Base-by-base conservation (phyloP, 2,329 filamentous ascomycete species). In the Hypocreales sp. region DNA sequence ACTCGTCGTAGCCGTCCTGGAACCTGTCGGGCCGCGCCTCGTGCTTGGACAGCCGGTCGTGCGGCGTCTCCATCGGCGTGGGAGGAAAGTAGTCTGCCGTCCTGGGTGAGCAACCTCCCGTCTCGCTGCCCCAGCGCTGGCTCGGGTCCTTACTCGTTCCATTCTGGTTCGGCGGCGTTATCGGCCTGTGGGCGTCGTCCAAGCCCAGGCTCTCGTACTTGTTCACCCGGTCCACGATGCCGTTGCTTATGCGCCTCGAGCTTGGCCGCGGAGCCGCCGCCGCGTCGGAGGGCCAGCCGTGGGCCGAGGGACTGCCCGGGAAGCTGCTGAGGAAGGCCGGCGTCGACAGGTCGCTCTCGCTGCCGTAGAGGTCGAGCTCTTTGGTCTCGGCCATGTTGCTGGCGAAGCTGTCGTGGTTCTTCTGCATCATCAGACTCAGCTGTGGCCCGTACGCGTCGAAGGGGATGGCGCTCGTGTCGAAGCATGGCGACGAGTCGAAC, bases 41-140 rank as follows among this genome's bases (percentile, higher is more conserved):
- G 20, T 58, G 52, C 50, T 63, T 62, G 24, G 47, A 40, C 22
- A 54, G 40, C 26, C 55, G 52, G 34, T 63, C 52, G 35, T 64
- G 60, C 23, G 76, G 74, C 13, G 72, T 79, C 28, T 72, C 68
- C 40, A 65, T 67, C 28, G 78, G 76, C 16, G 77, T 81, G 24
- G 74, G 66, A 31, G 76, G 76, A 37, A 70, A 68, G 40, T 71
- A 75, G 37, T 57, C 73, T 74, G 32, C 7, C 10, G 19, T 33
- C 24, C 30, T 26, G n/a, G 25, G 28, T 32, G 17, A 18, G 11
- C 27, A 8, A 33, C n/a, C 26, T 27, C 27, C 18, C 22, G 22
- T 33, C 17, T 30, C 14, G 15, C 21, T 21, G 25, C 11, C 10
- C 17, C 20, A 15, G 20, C 12, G 16, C 4, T 4, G 14, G 23